These are phyloP conservation scores for Aspergillus bertholletiae DNA, from an alignment of 495 filamentous ascomycete species.

Conservation along the genomic window DNA sequence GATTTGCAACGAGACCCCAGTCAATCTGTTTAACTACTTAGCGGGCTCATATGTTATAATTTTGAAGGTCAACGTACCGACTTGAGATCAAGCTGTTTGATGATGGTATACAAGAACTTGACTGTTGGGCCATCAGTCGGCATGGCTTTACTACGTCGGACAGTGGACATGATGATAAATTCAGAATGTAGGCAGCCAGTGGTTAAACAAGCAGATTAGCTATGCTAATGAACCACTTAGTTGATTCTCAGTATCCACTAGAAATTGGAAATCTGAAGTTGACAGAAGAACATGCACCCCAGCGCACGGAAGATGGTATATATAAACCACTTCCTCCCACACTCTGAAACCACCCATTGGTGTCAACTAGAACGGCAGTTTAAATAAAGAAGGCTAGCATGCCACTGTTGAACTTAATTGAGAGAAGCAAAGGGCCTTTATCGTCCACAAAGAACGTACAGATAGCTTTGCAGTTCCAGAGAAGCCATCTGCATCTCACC, in stretches of 20 bases:
- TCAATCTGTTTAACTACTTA: conserved; percentile 53
- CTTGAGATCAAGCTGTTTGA: conserved; percentile 73
- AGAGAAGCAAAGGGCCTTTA: too few species aligned
- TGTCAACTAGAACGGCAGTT: not conserved
- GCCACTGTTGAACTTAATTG: too few species aligned
- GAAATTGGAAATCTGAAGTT: not conserved
- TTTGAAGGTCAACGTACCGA: conserved; percentile 47
- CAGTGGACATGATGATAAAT: conserved; percentile 15
- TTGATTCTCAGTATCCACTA: not conserved
- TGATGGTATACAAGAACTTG: conserved; percentile 70
- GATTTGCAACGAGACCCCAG: conserved; percentile 64
- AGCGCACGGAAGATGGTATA: conserved; percentile 1
- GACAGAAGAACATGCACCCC: conserved; percentile 7
- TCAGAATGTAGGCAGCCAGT: not conserved
- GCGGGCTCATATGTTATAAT: not conserved
- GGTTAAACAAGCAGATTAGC: not conserved
- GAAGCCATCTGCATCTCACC: not conserved
- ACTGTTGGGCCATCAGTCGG: conserved; percentile 44
- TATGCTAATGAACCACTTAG: not conserved
- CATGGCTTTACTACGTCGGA: conserved; percentile 41
- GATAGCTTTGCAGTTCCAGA: not conserved
- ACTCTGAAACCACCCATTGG: not conserved
- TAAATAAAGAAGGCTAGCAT: not conserved
- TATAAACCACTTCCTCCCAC: not conserved
- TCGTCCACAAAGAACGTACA: not conserved